These are phyloP conservation scores for Metroxylon sagu DNA, from an alignment of 176 grass and related monocot species.

Conservation along the genomic window DNA sequence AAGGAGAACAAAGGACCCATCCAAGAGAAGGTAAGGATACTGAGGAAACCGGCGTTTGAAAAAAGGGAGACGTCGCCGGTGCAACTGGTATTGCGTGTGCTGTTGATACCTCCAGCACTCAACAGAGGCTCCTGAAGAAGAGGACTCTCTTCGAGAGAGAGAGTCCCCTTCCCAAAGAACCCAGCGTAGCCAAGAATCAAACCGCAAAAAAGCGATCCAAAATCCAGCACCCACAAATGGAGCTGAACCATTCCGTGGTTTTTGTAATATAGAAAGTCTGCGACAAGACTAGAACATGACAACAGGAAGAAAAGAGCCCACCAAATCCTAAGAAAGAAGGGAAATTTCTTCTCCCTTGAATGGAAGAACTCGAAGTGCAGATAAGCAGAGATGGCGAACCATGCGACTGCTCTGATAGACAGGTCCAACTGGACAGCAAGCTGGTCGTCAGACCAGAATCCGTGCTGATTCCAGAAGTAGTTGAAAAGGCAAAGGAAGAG, in stretches of 20 bases:
- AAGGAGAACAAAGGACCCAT: slow-evolving; percentile 43
- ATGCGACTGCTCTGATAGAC: slow-evolving; percentile 30
- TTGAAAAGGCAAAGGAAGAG: slow-evolving; percentile 16
- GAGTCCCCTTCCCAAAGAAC: slow-evolving; percentile 22
- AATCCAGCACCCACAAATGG: slow-evolving; percentile 45
- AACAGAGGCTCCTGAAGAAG: slow-evolving; percentile 50
- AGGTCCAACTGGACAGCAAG: slow-evolving; percentile 21
- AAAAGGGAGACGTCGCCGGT: slow-evolving; percentile 30
- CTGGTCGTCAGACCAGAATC: slow-evolving; percentile 18
- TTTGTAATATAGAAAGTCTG: slow-evolving; percentile 15
- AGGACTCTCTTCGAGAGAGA: slow-evolving; percentile 1
- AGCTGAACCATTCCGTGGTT: not conserved
- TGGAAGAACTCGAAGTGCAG: slow-evolving; percentile 29
- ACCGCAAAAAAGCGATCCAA: slow-evolving; percentile 16
- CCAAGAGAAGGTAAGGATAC: slow-evolving; percentile 70
- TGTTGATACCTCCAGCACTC: slow-evolving; percentile 11
- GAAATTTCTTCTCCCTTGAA: slow-evolving; percentile 36
- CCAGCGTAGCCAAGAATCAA: slow-evolving; percentile 26
- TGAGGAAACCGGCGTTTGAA: slow-evolving; percentile 52
- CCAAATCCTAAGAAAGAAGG: slow-evolving; percentile 41
- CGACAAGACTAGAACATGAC: slow-evolving; percentile 21
- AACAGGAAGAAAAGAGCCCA: slow-evolving; percentile 52
- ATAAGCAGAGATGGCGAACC: slow-evolving; percentile 51
- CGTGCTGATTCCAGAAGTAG: slow-evolving; percentile 19
- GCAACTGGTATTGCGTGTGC: not conserved